Evolutionary conservation across 345 rosid genomes (phyloP), one percentile per base, ranked within the genome.

Genomic region (Aquilaria sinensis): DNA sequence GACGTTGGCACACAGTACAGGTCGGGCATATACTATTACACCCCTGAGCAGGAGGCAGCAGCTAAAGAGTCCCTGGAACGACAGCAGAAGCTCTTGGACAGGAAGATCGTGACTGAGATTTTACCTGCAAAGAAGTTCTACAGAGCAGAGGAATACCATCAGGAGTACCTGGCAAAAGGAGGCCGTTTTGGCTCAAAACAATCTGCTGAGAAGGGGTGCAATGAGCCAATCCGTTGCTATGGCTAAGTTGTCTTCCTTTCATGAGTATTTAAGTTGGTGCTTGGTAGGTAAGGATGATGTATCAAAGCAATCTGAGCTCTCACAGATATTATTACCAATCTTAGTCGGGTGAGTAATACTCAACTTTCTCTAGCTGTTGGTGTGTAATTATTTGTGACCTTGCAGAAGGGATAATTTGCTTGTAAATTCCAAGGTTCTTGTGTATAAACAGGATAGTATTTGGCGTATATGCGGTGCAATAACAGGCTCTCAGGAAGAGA

Each of bases 1-100:
- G 99, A 94, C 59, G 97, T 94, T 58, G 99, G 99, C 62, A 79
- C 92, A 1, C 95, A 86, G 57, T 90, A 93, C 78, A 71, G 98
- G 73, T 90, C 98, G 2, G 98, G 98, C 48, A 86, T 90, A 67
- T 93, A 78, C 71, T 70, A 48, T 62, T 90, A 88, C 71, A 83
- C 85, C 10, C 82, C 94, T 0, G 98, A 90, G 67, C 98, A 93
- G 77, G 97, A 90, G 83, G 75, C 82, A 68, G 80, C 75, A 12
- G 96, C 97, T 0, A 66, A 5, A 13, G 96, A 85, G 62, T 86
- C 97, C 47, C 0, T 78, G 72, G 95, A 88, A 68, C 77, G 56
- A 48, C 92, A 81, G 66, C 88, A 85, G 77, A 75, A 85, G 63
- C 58, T 74, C 61, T 58, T 83, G 72, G 77, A 84, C 64, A 72